Evolutionary conservation across 371 early-diverging fungal genomes (phyloP).

Genomic region (Mucor saturninus): DNA sequence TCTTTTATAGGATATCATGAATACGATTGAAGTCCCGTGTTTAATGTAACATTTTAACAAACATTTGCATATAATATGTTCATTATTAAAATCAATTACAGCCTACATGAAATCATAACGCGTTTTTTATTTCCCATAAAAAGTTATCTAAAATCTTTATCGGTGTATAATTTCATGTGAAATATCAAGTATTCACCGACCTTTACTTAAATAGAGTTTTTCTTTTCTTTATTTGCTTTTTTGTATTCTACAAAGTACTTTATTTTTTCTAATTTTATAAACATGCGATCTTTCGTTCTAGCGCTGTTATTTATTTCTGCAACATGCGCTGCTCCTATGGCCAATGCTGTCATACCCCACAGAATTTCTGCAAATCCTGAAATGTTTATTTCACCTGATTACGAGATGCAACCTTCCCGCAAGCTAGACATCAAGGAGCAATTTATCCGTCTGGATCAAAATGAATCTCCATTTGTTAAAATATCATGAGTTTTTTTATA

Average conservation of each 20-base stretch:
- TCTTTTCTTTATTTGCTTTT: background rate
- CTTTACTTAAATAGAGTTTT: background rate
- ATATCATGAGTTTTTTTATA: background rate
- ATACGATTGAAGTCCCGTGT: background rate
- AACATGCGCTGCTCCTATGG: background rate
- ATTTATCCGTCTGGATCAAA: conserved; percentile 4
- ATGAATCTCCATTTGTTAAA: conserved; percentile 6
- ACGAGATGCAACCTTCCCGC: background rate
- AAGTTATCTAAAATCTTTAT: background rate
- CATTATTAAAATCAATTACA: no score
- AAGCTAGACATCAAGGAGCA: conserved; percentile 1
- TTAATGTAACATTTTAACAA: background rate
- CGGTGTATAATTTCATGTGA: background rate
- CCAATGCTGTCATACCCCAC: background rate
- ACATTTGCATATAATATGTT: background rate
- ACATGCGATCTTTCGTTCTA: background rate
- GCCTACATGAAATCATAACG: no score
- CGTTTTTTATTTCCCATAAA: background rate
- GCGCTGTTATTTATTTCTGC: background rate
- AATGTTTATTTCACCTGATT: background rate
- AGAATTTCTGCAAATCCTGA: conserved; percentile 19
- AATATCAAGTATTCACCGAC: background rate
- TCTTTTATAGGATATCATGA: background rate
- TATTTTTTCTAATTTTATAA: background rate
- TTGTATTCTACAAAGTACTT: background rate